Evolutionary conservation across 768 basidiomycete species (phyloP), one percentile per base, ranked within the genome.

Genomic region (Daedaleopsis nitida): DNA sequence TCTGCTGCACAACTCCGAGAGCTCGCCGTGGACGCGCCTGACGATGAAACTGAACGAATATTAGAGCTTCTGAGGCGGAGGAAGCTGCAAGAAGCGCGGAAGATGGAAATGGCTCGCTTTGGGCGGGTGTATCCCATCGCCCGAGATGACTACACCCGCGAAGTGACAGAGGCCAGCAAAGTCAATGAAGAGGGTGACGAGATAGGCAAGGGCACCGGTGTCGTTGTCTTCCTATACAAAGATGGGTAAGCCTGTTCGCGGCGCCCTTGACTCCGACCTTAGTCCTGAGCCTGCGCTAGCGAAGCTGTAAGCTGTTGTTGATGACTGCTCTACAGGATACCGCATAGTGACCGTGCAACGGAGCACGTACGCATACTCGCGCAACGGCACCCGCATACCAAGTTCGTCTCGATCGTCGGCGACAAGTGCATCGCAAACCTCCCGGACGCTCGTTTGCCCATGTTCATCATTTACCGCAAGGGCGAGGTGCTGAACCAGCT

Each of bases 381-480:
- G 1, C 78, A 78, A n/a, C 84, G 86, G 55, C 89, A 96, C 73
- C 92, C 95, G 2, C 88, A 89, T 50, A 92, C 95, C 12, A 98
- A 98, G 76, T 97, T 99, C 67, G 90, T 98, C 62, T 94, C 92
- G 12, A 98, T 98, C 67, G 86, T 95, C 4, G 94, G 95, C 39
- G 85, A 92, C 76, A 94, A 94, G 74, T 96, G 94, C 77, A 97
- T 99, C 67, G 87, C 92, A n/a, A 89, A 98, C 74, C 87, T 98
- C 38, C 96, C 96, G 14, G 97, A 98, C 68, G 80, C 84, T 39
- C 87, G 94, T 54, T 76, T 94, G 43, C 97, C 97, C 1, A 98
- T 96, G 81, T 77, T 98, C 59, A 87, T 99, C 65, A 77, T 96
- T 34, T 98, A 99, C 75, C 86, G 91, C 49, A 89, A 89, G 66